Evolutionary conservation across 2,329 filamentous ascomycete species (phyloP).

Genomic region (Alternaria sp.): DNA sequence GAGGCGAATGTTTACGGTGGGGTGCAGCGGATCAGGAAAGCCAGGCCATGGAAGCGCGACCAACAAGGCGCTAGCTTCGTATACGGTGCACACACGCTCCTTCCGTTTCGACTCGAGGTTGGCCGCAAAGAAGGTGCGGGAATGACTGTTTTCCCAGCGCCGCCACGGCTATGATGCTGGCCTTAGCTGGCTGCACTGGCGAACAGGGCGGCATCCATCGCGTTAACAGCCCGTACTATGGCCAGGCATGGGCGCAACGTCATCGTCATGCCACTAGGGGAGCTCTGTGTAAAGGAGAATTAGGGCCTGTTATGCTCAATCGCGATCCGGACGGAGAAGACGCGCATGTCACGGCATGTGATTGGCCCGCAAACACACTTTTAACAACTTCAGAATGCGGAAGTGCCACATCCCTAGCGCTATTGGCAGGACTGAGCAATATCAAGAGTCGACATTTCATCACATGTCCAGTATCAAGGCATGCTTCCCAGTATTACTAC

Average conservation of each 20-base stretch:
- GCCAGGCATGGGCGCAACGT: constrained; percentile 6
- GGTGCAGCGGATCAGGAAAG: constrained; percentile 9
- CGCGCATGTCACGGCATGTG: not conserved
- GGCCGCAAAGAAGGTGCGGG: constrained; percentile 5
- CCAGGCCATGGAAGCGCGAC: constrained; percentile 10
- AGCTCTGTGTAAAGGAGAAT: constrained; percentile 1
- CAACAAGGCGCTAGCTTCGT: constrained; percentile 19
- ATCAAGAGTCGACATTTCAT: not conserved
- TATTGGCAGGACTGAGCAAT: not conserved
- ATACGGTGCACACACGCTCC: constrained; percentile 17
- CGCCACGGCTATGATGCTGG: constrained; percentile 4
- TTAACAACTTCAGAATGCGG: constrained; percentile 7
- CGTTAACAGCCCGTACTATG: constrained; percentile 8
- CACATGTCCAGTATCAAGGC: not conserved
- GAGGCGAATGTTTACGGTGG: constrained; percentile 20
- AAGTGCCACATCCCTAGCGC: constrained; percentile 6
- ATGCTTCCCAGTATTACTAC: not conserved
- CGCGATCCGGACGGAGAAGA: not conserved
- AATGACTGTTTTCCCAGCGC: not conserved
- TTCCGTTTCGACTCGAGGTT: constrained; percentile 8
- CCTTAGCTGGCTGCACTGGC: not conserved
- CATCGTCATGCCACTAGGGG: constrained; percentile 6
- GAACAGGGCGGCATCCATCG: constrained; percentile 11
- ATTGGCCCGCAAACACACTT: constrained; percentile 4
- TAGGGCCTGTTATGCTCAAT: not conserved